These are phyloP conservation scores for Aureoboletus auriporus DNA, from an alignment of 768 basidiomycete species.

Conservation along the genomic window DNA sequence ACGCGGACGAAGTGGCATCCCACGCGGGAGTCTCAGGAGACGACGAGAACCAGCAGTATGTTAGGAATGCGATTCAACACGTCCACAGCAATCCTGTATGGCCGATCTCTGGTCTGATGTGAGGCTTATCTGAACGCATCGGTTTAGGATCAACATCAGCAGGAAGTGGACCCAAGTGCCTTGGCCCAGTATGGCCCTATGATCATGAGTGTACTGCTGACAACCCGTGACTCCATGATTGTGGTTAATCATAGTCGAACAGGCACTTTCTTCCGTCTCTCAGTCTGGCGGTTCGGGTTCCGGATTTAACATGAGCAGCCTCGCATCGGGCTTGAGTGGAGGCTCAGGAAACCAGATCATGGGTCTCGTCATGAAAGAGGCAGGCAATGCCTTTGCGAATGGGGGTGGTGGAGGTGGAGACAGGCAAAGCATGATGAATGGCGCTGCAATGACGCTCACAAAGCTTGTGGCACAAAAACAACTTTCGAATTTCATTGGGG, in stretches of 20 bases:
- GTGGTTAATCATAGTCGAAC: constrained; percentile 3
- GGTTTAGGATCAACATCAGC: constrained; percentile 12
- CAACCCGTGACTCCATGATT: background rate
- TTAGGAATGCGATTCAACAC: constrained; percentile 18
- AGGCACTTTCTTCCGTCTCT: constrained; percentile 16
- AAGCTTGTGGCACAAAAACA: constrained; percentile 73
- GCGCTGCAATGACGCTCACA: constrained; percentile 82
- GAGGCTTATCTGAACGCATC: background rate
- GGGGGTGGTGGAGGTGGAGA: constrained; percentile 47
- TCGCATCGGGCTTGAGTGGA: constrained; percentile 36
- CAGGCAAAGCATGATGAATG: constrained; percentile 82
- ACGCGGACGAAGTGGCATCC: constrained; percentile 58
- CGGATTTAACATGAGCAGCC: constrained; percentile 32
- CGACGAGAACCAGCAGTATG: constrained; percentile 4
- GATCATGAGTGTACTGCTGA: constrained; percentile 12
- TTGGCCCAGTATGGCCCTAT: constrained; percentile 19
- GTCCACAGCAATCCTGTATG: constrained; percentile 21
- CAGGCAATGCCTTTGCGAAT: constrained; percentile 65
- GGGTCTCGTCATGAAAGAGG: constrained; percentile 84
- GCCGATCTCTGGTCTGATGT: background rate
- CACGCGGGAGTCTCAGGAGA: constrained; percentile 34
- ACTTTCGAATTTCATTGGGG: constrained; percentile 42
- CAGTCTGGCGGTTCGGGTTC: constrained; percentile 4
- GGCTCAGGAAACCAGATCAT: constrained; percentile 61
- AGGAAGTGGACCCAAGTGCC: constrained; percentile 9